Conservation (phyloP, 345 rosid species). For the Eucalyptus urophylla region DNA sequence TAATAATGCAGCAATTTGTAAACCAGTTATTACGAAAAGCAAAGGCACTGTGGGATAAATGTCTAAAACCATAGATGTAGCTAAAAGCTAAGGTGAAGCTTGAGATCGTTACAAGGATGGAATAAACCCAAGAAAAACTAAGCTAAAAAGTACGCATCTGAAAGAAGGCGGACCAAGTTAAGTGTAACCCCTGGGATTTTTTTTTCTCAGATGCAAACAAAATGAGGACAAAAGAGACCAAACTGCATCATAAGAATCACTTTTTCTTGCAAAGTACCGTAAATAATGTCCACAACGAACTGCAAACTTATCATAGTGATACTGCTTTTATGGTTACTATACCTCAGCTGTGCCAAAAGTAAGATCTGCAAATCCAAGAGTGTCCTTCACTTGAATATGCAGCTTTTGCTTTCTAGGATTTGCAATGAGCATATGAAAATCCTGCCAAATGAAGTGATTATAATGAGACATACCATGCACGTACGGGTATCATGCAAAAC, state of each 20-base stretch:
- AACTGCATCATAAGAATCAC: not conserved
- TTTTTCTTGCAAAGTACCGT: not conserved
- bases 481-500: not conserved
- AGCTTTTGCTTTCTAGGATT: constrained; percentile 82
- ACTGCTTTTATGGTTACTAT: not conserved
- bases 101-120: not conserved
- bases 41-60: not conserved
- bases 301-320: not conserved
- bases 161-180: not conserved
- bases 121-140: not conserved
- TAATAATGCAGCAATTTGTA: not conserved
- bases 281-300: not conserved
- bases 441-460: constrained; percentile 28
- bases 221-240: not conserved
- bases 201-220: not conserved
- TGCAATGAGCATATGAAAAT: constrained; percentile 85
- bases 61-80: not conserved
- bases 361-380: constrained; percentile 77
- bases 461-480: not conserved
- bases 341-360: constrained; percentile 86
- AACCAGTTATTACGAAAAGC: not conserved
- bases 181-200: not conserved
- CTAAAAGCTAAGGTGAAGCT: not conserved
- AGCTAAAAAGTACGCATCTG: not conserved
- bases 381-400: constrained; percentile 69